A percentile compares a stretch with the other conserved stretches of the same genome.
These are phyloP conservation scores for Neurospora tetrasperma DNA, from an alignment of 495 filamentous ascomycete species.

Conservation along the genomic window DNA sequence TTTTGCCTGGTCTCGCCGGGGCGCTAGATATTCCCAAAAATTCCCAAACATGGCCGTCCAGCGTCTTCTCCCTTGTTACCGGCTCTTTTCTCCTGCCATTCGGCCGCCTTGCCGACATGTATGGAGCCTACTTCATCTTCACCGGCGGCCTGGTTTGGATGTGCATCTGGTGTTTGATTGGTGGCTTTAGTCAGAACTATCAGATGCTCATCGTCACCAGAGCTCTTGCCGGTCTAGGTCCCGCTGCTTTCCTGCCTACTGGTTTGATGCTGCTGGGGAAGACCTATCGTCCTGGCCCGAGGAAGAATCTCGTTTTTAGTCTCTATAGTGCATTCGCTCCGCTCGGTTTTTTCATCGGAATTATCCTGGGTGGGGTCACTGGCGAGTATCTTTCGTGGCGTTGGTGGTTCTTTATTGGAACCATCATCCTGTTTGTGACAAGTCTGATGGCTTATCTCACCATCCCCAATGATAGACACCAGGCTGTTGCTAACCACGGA, in stretches of 20 bases:
- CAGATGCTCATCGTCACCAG: slow-evolving; percentile 66
- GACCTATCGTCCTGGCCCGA: slow-evolving; percentile 70
- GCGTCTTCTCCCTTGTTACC: slow-evolving; percentile 64
- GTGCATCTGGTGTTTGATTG: slow-evolving; percentile 58
- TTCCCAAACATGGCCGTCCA: slow-evolving; percentile 69
- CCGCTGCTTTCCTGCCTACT: slow-evolving; percentile 67
- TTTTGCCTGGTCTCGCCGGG: slow-evolving; percentile 56
- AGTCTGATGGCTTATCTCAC: slow-evolving; percentile 47
- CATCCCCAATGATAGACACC: slow-evolving; percentile 53
- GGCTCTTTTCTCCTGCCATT: slow-evolving; percentile 67
- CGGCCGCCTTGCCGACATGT: slow-evolving; percentile 66
- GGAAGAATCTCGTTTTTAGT: slow-evolving; percentile 79
- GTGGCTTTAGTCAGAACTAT: slow-evolving; percentile 59
- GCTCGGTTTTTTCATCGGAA: slow-evolving; percentile 71
- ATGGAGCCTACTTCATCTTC: slow-evolving; percentile 66
- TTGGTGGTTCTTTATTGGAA: slow-evolving; percentile 76
- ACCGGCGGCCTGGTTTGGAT: slow-evolving; percentile 62
- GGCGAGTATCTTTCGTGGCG: slow-evolving; percentile 56
- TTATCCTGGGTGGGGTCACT: slow-evolving; percentile 66
- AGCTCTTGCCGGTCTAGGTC: slow-evolving; percentile 69
- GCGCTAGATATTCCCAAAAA: slow-evolving; percentile 54
- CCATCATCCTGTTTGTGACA: slow-evolving; percentile 35
- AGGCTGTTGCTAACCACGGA: slow-evolving; percentile 29
- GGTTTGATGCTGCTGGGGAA: slow-evolving; percentile 72
- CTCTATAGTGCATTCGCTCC: slow-evolving; percentile 71